These are phyloP conservation scores for Verticillium klebahnii DNA, from an alignment of 2,329 filamentous ascomycete genomes.

Conservation along the genomic window DNA sequence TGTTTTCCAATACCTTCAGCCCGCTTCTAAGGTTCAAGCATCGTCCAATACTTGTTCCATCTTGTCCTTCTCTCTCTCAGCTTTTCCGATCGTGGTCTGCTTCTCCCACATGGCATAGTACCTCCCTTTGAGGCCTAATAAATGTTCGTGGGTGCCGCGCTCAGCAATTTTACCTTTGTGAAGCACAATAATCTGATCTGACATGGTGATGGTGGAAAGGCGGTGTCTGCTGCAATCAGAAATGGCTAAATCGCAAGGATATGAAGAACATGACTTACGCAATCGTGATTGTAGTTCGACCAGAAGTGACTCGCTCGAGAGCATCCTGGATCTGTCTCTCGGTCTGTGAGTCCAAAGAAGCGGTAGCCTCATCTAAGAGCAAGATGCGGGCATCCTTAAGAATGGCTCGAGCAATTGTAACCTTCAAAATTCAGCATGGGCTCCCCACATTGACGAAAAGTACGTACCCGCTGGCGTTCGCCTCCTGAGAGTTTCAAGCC, in stretches of 20 bases:
- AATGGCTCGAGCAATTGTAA: slow-evolving; percentile 59
- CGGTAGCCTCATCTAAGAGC: slow-evolving; percentile 68
- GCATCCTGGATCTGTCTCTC: slow-evolving; percentile 54
- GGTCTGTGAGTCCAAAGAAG: slow-evolving; percentile 60
- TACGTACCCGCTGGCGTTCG: slow-evolving; percentile 49
- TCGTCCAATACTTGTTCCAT: slow-evolving; percentile 5
- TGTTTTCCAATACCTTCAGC: too few relatives aligned
- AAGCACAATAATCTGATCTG: slow-evolving; percentile 51
- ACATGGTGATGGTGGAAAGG: slow-evolving; percentile 52
- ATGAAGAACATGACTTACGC: slow-evolving; percentile 27
- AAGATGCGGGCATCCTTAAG: slow-evolving; percentile 67
- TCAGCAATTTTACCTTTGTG: slow-evolving; percentile 47
- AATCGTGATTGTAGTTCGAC: slow-evolving; percentile 48
- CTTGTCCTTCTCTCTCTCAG: slow-evolving; percentile 23
- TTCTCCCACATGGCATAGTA: slow-evolving; percentile 51
- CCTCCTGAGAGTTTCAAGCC: slow-evolving; percentile 54
- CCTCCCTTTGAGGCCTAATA: slow-evolving; percentile 38
- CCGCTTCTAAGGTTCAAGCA: too few relatives aligned
- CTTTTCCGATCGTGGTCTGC: slow-evolving; percentile 38
- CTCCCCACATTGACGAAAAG: neutral
- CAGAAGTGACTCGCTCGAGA: slow-evolving; percentile 39
- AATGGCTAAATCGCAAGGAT: neutral
- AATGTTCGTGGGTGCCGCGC: slow-evolving; percentile 41
- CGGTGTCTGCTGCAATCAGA: slow-evolving; percentile 35
- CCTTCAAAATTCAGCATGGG: slow-evolving; percentile 14